Evolutionary conservation across 2,329 filamentous ascomycete species (phyloP), one percentile per base, ranked within the genome.

Genomic region (Annulohypoxylon truncatum): DNA sequence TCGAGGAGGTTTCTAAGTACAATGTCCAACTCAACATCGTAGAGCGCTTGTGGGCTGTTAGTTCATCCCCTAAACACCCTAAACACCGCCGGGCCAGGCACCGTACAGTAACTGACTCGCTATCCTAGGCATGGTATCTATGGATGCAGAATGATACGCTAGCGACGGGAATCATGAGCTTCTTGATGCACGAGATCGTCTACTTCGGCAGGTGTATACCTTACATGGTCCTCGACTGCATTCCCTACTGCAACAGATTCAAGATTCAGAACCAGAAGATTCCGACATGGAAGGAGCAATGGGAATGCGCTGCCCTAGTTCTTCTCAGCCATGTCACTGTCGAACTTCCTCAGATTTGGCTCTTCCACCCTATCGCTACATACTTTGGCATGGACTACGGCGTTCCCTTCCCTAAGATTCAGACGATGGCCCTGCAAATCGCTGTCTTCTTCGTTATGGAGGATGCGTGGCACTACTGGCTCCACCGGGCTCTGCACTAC

Each of bases 391-490:
- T 99, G 81, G 86, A 90, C 64, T 97, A 92, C 71, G 88, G 89
- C 67, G 92, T 97, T 51, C 96, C 95, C 8, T 99, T 99, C 84
- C 96, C 96, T 31, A 84, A 91, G 10, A 75, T 90, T 72, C 91
- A 87, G 82, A 97, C 90, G 76, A 98, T 99, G 86, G 91, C 91
- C 70, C 89, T 92, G 78, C 96, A 99, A 76, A 95, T 99, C 72
- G 87, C 90, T 66, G 85, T 98, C 78, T 96, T 98, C 86, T 99
- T 99, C 82, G 87, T 98, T 64, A 82, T 97, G 76, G 96, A 99
- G 81, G 96, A 99, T 81, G 84, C 95, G 72, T 99, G 96, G 96
- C 96, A 99, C 82, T 99, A 99, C 86, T 98, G 94, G 90, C 89
- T 89, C 72, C 96, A 99, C 83, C 93, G 96, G 73, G 88, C 87